Percentiles rank a stretch among this genome's conserved stretches.
These are phyloP conservation scores for Fusarium sterilihyphosum DNA, from an alignment of 2,329 filamentous ascomycete species.

Conservation along the genomic window DNA sequence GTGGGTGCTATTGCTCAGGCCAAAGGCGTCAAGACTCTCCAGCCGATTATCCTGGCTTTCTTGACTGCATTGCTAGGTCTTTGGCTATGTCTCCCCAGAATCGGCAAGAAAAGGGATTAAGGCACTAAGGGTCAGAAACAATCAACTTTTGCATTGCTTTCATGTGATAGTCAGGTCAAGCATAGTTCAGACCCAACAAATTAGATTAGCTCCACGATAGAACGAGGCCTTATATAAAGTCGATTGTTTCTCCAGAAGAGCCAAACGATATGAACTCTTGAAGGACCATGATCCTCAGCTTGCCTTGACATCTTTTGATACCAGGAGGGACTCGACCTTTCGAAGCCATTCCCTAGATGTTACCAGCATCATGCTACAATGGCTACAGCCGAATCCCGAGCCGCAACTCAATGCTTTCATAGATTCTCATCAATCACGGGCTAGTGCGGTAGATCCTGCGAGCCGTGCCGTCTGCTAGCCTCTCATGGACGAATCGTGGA, in stretches of 20 bases:
- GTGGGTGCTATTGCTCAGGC: conserved; percentile 72
- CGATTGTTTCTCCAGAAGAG: too few species aligned
- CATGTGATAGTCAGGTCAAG: neutral
- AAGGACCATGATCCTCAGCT: neutral
- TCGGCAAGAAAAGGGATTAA: conserved; percentile 54
- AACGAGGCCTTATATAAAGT: neutral
- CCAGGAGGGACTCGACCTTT: neutral
- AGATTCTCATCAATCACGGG: neutral
- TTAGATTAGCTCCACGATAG: too few species aligned
- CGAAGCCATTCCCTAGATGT: neutral
- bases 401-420: neutral
- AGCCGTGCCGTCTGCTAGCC: neutral
- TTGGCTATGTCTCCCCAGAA: conserved; percentile 58
- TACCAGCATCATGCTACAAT: neutral
- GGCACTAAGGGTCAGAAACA: conserved; percentile 40
- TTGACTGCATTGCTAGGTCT: conserved; percentile 55
- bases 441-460: neutral
- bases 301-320: too few species aligned
- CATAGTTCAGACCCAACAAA: neutral
- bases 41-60: conserved; percentile 65
- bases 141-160: too few species aligned
- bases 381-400: neutral
- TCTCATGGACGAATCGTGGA: neutral
- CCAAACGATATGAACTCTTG: neutral
- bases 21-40: conserved; percentile 64